Evolutionary conservation across 257 asterid genomes (phyloP), one percentile per base, ranked within the genome.

Genomic region (Fraxinus cuspidata): DNA sequence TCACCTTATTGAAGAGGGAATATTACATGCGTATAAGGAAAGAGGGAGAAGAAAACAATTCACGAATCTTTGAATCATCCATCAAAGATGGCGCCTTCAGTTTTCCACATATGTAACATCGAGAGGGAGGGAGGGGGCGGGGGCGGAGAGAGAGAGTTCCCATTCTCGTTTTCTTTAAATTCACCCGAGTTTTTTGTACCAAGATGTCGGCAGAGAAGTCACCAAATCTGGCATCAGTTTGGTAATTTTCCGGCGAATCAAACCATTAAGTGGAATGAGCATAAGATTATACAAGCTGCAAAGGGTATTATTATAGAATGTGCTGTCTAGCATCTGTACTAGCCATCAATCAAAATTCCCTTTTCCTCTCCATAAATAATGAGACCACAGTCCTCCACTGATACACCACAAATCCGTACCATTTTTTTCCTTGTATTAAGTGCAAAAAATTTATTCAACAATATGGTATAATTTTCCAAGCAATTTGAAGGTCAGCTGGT

Each of bases 401-500:
- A 74, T 72, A 71, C 82, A 79, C 88, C n/a, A n/a, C n/a, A n/a
- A n/a, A n/a, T n/a, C n/a, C n/a, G n/a, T n/a, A n/a, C n/a, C n/a
- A n/a, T n/a, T n/a, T n/a, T 35, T 13, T 8, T 8, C 42, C n/a
- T 73, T 21, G 44, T 2, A 38, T 31, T 56, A 42, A 72, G 42
- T 13, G 56, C 16, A 27, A 70, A 38, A 38, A 60, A 49, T 63
- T 18, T 0, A 15, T 34, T 5, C 25, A 7, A 38, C 34, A 80
- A 80, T 37, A 95, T 94, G 97, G 97, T 94, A 88, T 92, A 94
- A 75, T 94, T 94, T 63, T 82, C 92, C 34, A 94, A 91, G 85
- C 97, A 94, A 74, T 94, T 91, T 74, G 97, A 94, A 82, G 97
- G 90, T 1, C 97, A 91, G 69, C 77, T 94, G 70, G 87, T 94